Conservation (phyloP, 495 filamentous ascomycete genomes). For the Lophium mytilinum region DNA sequence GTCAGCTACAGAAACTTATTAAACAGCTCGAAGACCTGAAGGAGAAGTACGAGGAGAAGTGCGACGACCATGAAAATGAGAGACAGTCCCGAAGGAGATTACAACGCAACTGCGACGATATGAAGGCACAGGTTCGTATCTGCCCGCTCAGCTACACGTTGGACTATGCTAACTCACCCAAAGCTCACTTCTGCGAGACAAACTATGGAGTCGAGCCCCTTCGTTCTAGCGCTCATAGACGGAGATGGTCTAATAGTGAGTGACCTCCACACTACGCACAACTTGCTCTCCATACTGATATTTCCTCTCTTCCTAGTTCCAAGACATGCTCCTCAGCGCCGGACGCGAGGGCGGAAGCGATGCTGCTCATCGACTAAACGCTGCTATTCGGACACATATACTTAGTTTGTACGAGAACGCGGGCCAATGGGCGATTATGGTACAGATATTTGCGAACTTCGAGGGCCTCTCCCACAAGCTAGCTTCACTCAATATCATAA, state of each 20-base stretch:
- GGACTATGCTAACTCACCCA: not conserved
- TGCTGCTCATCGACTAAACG: constrained; percentile 29
- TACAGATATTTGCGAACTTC: constrained; percentile 32
- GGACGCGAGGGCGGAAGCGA: constrained; percentile 33
- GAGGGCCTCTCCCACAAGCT: constrained; percentile 32
- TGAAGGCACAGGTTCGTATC: constrained; percentile 10
- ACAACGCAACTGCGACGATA: constrained; percentile 8
- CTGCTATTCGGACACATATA: constrained; percentile 29
- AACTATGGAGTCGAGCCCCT: constrained; percentile 26
- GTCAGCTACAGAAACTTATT: not conserved
- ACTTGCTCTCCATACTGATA: not conserved
- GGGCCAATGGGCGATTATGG: constrained; percentile 28
- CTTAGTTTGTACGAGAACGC: constrained; percentile 17
- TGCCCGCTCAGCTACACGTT: not conserved
- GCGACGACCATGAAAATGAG: constrained; percentile 28
- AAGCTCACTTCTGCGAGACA: not conserved
- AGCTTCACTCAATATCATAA: constrained; percentile 23
- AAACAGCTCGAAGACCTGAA: constrained; percentile 5
- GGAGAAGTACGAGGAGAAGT: constrained; percentile 21
- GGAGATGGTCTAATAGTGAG: constrained; percentile 35
- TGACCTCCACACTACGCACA: not conserved
- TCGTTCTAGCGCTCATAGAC: constrained; percentile 34
- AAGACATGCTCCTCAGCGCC: constrained; percentile 26
- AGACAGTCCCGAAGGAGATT: constrained; percentile 10
- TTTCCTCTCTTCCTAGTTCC: constrained; percentile 23